These are phyloP conservation scores for Diplodia sapinea DNA, from an alignment of 2,329 filamentous ascomycete genomes.

Conservation along the genomic window DNA sequence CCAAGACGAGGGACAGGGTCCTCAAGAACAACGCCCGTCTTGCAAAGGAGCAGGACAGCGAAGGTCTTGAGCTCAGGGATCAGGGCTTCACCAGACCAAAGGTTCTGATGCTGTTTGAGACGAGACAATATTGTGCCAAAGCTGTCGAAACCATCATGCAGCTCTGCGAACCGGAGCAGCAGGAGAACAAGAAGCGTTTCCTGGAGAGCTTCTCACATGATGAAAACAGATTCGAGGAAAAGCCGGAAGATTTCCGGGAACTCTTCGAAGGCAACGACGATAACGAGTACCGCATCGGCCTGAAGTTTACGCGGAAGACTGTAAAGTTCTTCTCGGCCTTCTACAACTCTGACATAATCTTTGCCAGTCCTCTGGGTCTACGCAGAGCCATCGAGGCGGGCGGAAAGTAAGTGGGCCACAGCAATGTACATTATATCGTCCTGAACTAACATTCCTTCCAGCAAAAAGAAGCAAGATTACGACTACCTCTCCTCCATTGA, in stretches of 20 bases:
- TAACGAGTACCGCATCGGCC: constrained; percentile 93
- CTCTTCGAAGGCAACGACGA: constrained; percentile 95
- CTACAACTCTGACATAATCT: constrained; percentile 93
- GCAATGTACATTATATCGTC: constrained; percentile 35
- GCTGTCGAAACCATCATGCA: constrained; percentile 78
- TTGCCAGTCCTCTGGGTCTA: constrained; percentile 87
- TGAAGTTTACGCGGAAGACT: constrained; percentile 96
- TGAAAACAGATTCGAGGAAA: constrained; percentile 71
- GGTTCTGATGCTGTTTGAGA: constrained; percentile 87
- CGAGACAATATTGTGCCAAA: constrained; percentile 81
- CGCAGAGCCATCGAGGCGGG: constrained; percentile 86
- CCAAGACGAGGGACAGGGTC: constrained; percentile 90
- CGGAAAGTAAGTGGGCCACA: constrained; percentile 49
- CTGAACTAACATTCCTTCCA: constrained; percentile 43
- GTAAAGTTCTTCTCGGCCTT: constrained; percentile 95
- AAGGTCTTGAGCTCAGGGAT: constrained; percentile 76
- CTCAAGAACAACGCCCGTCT: constrained; percentile 90
- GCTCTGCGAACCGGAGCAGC: constrained; percentile 81
- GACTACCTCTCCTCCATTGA: constrained; percentile 96
- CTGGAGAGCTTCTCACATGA: constrained; percentile 78
- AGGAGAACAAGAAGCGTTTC: constrained; percentile 94
- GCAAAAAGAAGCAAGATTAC: constrained; percentile 69
- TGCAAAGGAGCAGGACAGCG: constrained; percentile 66
- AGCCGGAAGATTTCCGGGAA: constrained; percentile 84
- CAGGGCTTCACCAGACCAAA: constrained; percentile 97